These are phyloP conservation scores for Seiridium cupressi DNA, from an alignment of 2,329 filamentous ascomycete genomes.

Conservation along the genomic window DNA sequence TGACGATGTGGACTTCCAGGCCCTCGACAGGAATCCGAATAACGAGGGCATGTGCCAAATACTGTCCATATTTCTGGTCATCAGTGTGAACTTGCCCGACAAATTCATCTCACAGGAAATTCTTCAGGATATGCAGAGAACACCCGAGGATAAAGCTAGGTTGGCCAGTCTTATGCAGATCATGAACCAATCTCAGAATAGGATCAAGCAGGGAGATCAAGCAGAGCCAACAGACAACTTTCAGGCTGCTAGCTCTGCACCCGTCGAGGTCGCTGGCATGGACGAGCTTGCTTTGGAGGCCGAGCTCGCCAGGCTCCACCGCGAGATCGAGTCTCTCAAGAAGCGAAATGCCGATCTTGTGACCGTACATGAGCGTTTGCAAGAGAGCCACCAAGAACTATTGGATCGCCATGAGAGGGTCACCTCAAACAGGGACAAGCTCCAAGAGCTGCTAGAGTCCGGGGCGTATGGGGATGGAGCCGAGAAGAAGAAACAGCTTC, in stretches of 20 bases:
- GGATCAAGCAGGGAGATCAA: constrained; percentile 31
- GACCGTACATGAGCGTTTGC: constrained; percentile 57
- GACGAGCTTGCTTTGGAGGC: constrained; percentile 57
- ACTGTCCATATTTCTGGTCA: constrained; percentile 62
- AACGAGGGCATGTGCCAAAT: constrained; percentile 56
- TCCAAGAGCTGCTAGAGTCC: constrained; percentile 52
- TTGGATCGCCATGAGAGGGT: constrained; percentile 53
- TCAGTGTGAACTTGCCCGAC: constrained; percentile 57
- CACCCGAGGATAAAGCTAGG: constrained; percentile 35
- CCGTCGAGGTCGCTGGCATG: constrained; percentile 41
- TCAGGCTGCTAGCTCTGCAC: constrained; percentile 24
- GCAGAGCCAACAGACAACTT: constrained; percentile 27
- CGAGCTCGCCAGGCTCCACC: constrained; percentile 48
- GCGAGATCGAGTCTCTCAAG: constrained; percentile 50
- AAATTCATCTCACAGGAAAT: constrained; percentile 51
- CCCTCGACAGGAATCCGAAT: constrained; percentile 56
- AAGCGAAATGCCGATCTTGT: constrained; percentile 59
- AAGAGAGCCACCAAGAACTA: constrained; percentile 61
- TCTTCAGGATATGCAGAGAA: constrained; percentile 36
- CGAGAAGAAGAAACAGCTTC: constrained; percentile 35
- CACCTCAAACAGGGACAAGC: constrained; percentile 58
- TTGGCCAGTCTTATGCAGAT: constrained; percentile 11
- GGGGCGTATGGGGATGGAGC: constrained; percentile 46
- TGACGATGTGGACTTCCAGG: constrained; percentile 54
- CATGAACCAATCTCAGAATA: constrained; percentile 21